phyloP scores from a whole-genome alignment of 257 asterid genomes.

The Nicotiana undulata region DNA sequence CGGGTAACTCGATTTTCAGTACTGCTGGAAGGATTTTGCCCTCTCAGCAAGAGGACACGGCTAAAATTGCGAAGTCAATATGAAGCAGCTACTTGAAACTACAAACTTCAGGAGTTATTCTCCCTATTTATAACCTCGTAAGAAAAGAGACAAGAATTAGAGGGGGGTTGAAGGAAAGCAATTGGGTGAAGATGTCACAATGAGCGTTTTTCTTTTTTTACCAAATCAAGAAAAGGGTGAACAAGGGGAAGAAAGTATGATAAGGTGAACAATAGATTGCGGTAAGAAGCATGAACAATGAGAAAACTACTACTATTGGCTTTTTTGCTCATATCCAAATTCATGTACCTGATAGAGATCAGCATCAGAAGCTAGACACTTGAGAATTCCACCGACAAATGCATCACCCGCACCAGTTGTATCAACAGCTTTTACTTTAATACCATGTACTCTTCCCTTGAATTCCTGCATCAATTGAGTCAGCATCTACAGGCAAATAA shows the following conservation, averaged over 20 bases:
- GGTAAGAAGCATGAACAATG: background rate
- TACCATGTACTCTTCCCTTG: constrained; percentile 68
- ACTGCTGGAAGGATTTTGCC: background rate
- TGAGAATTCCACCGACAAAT: constrained; percentile 67
- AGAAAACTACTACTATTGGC: background rate
- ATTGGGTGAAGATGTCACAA: background rate
- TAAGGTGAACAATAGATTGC: background rate
- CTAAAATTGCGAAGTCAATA: background rate
- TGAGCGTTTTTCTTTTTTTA: too few species aligned
- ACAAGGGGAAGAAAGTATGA: background rate
- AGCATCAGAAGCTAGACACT: constrained; percentile 49
- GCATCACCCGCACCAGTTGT: constrained; percentile 98
- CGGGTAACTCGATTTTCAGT: background rate
- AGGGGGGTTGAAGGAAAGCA: background rate
- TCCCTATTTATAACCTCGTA: background rate
- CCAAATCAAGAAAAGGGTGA: background rate
- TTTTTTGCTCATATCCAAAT: background rate
- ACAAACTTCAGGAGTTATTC: background rate
- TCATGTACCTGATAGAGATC: constrained; percentile 48
- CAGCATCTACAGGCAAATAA: background rate
- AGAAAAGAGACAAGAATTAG: background rate
- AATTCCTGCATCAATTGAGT: constrained; percentile 43
- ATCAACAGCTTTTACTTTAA: constrained; percentile 63
- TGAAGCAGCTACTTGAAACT: background rate
- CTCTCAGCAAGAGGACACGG: background rate